phyloP scores from a whole-genome alignment of 768 basidiomycete species.

The Phylloporus sp. region DNA sequence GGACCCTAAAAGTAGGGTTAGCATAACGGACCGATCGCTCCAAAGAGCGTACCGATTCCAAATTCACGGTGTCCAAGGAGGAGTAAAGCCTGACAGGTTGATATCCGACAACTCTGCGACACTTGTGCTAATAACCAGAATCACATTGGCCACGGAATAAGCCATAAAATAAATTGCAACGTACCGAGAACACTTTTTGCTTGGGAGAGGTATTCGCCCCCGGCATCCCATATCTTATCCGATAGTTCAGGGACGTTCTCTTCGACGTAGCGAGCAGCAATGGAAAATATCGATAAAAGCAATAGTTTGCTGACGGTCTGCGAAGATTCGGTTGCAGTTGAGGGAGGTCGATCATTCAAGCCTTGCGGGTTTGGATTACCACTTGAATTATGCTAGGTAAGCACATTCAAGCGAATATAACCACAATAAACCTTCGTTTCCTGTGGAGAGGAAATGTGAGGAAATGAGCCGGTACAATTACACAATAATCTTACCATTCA shows the following conservation, averaged over 20 bases:
- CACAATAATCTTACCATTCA: constrained; percentile 37
- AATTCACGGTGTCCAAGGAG: constrained; percentile 82
- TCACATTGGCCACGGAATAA: not conserved
- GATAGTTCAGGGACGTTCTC: constrained; percentile 41
- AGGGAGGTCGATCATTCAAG: constrained; percentile 9
- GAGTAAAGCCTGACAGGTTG: constrained; percentile 78
- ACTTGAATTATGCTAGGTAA: constrained; percentile 29
- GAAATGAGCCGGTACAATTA: not conserved
- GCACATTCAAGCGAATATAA: not conserved
- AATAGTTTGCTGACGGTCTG: constrained; percentile 67
- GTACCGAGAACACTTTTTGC: constrained; percentile 65
- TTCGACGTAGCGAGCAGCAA: constrained; percentile 70
- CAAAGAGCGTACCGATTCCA: constrained; percentile 59
- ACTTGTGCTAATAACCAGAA: constrained; percentile 45
- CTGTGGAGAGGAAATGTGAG: constrained; percentile 14
- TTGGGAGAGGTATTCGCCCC: constrained; percentile 56
- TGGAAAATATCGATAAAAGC: constrained; percentile 76
- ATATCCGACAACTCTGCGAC: constrained; percentile 63
- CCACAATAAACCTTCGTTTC: constrained; percentile 24
- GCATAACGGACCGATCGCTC: not conserved
- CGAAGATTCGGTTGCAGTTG: constrained; percentile 41
- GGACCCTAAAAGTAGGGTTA: constrained; percentile 34
- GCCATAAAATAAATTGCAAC: constrained; percentile 12
- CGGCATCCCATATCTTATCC: constrained; percentile 69
- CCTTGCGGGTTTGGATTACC: constrained; percentile 35